Conservation (phyloP, 495 filamentous ascomycete species). For the Annulohypoxylon maeteangense region DNA sequence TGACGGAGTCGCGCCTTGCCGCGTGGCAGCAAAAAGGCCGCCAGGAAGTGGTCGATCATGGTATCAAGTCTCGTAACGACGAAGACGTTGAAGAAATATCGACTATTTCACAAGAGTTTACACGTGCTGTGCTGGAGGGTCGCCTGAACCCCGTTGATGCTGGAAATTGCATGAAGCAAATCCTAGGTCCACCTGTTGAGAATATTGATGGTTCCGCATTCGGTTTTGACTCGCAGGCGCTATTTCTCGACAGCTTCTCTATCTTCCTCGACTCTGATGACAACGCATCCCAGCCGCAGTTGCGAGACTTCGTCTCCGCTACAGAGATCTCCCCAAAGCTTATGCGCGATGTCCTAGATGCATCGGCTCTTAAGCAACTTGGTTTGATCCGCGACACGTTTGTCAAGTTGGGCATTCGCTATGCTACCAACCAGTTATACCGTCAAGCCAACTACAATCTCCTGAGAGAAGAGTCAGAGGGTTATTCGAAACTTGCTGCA, state of each 20-base stretch:
- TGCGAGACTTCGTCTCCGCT: conserved; percentile 70
- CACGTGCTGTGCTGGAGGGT: conserved; percentile 75
- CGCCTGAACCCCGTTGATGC: conserved; percentile 72
- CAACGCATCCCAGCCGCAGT: conserved; percentile 49
- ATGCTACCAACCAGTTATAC: conserved; percentile 91
- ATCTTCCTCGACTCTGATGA: conserved; percentile 78
- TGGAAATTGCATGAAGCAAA: conserved; percentile 77
- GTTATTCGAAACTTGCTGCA: conserved; percentile 87
- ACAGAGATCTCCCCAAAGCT: conserved; percentile 75
- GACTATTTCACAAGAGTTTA: conserved; percentile 84
- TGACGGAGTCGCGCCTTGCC: conserved; percentile 60
- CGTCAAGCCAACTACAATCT: conserved; percentile 97
- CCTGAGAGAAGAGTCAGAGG: conserved; percentile 93
- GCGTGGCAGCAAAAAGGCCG: conserved; percentile 61
- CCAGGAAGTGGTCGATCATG: conserved; percentile 62
- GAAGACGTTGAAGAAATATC: conserved; percentile 73
- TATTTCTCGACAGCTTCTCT: conserved; percentile 86
- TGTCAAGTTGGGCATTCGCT: conserved; percentile 80
- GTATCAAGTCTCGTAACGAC: conserved; percentile 66
- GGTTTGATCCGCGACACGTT: conserved; percentile 87
- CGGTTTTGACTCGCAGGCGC: conserved; percentile 68
- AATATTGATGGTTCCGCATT: conserved; percentile 54
- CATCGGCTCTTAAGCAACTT: conserved; percentile 74
- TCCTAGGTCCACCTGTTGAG: conserved; percentile 68
- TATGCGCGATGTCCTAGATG: conserved; percentile 87